These are phyloP conservation scores for Neopestalotiopsis clavispora DNA, from an alignment of 2,329 filamentous ascomycete species.

Conservation along the genomic window DNA sequence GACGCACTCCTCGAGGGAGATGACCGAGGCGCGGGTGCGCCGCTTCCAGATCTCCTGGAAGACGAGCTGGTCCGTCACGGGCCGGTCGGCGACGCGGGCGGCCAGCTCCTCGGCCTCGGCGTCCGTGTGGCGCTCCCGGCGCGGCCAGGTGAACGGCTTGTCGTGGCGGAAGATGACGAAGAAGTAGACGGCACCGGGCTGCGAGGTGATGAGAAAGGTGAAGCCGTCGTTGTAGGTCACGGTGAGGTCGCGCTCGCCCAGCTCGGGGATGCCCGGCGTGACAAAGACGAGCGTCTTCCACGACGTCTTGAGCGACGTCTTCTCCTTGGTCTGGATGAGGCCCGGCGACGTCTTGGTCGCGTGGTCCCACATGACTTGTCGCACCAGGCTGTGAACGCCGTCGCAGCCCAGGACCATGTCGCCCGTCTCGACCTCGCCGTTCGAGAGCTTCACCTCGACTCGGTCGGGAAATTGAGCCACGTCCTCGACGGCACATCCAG, in stretches of 20 bases:
- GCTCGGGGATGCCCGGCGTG: not conserved
- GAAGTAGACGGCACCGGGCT: not conserved
- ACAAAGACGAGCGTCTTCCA: conserved; percentile 3
- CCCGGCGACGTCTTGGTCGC: not conserved
- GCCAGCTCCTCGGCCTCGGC: conserved; percentile 27
- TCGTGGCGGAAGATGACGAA: not conserved
- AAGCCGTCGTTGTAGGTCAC: not conserved
- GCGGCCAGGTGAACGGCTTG: not conserved
- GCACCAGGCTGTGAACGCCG: too few species aligned
- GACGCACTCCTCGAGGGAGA: conserved; percentile 39
- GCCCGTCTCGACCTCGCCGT: too few species aligned
- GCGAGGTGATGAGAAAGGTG: not conserved
- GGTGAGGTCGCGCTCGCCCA: not conserved
- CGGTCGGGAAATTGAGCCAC: too few species aligned
- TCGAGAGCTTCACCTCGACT: too few species aligned
- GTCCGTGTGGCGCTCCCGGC: conserved; percentile 15
- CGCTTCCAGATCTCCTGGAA: conserved; percentile 35
- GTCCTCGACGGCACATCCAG: too few species aligned
- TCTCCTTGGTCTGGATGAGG: not conserved
- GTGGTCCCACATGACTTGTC: not conserved
- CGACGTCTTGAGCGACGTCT: not conserved
- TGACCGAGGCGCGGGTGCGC: conserved; percentile 27
- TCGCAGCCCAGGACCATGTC: too few species aligned
- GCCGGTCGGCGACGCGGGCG: conserved; percentile 26
- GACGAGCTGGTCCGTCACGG: conserved; percentile 27